Evolutionary conservation across 805 yeast species (phyloP).

Genomic region (Metschnikowia cubensis): DNA sequence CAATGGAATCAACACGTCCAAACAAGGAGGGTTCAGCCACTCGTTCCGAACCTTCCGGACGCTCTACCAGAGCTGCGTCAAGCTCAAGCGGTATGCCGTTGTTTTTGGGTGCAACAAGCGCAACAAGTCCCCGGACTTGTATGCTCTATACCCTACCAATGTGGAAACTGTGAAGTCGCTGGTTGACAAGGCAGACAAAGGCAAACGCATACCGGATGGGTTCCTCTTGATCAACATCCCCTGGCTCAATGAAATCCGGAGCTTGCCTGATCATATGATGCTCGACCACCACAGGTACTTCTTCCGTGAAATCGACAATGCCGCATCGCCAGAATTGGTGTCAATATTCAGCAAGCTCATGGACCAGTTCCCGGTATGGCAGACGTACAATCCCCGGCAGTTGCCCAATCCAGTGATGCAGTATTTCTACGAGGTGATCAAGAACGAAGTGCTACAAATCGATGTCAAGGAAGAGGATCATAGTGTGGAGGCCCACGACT

Average conservation of each 20-base stretch:
- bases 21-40: conserved; percentile 47
- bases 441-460: conserved; percentile 61
- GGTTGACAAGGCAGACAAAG: neutral
- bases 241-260: conserved; percentile 69
- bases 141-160: conserved; percentile 57
- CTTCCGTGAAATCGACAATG: conserved; percentile 8
- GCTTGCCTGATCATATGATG: conserved; percentile 46
- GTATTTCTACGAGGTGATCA: conserved; percentile 61
- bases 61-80: conserved; percentile 55
- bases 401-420: conserved; percentile 64
- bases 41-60: conserved; percentile 66
- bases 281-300: conserved; percentile 5
- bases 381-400: conserved; percentile 51
- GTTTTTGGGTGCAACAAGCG: conserved; percentile 65
- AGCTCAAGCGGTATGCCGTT: conserved; percentile 54
- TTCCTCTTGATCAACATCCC: conserved; percentile 68
- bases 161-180: neutral
- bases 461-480: conserved; percentile 24
- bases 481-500: conserved; percentile 13
- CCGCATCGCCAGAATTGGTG: conserved; percentile 18
- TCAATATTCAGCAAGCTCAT: conserved; percentile 23
- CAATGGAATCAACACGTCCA: conserved; percentile 26
- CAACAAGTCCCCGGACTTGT: conserved; percentile 52
- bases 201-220: conserved; percentile 55
- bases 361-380: conserved; percentile 38